Evolutionary conservation across 2,329 filamentous ascomycete species (phyloP), one percentile per base, ranked within the genome.

Genomic region (Sclerotinia minor): DNA sequence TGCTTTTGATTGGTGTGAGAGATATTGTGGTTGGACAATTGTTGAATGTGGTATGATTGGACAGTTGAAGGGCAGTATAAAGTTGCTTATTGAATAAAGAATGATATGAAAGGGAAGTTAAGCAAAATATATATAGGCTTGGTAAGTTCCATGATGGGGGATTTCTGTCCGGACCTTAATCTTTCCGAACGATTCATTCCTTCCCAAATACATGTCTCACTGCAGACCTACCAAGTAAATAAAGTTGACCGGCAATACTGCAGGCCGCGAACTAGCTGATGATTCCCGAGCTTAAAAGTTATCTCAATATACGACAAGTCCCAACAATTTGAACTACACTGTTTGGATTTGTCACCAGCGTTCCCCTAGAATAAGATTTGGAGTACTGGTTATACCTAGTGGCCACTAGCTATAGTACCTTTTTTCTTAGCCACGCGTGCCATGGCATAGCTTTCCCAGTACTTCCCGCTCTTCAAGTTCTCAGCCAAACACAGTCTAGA

Each of bases 1-100:
- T 72, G 54, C 29, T 21, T 52, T 53, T 54, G 35, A 19, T 55
- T 38, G 29, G 26, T 38, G 32, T 26, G 45, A 24, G 17, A 38
- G 26, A 54, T 11, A 9, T 29, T 50, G 3, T 32, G 35, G 21
- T 35, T 26, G 32, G 41, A 11, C 7, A 38, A 26, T 21, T 29
- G 17, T 38, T 38, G 38, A 11, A 38, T 38, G 38, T 38, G 11
- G 38, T 38, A 38, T 38, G 38, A 38, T 11, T 38, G 38, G 11
- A 38, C 38, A 38, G 11, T 32, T 32, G 21, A 35, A 58, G 45
- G 24, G 7, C 17, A 50, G 47, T 35, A 17, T 13, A 35, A 21
- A 24, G 13, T 38, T 35, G 21, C 9, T 24, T 61, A 29, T 24
- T 61, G 26, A 5, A 6, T 17, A 19, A 19, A 26, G 21, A 49